A percentile compares a stretch with the other conserved stretches of the same genome.
Conservation (phyloP, 2,329 filamentous ascomycete genomes). For the Fusarium transvaalense region DNA sequence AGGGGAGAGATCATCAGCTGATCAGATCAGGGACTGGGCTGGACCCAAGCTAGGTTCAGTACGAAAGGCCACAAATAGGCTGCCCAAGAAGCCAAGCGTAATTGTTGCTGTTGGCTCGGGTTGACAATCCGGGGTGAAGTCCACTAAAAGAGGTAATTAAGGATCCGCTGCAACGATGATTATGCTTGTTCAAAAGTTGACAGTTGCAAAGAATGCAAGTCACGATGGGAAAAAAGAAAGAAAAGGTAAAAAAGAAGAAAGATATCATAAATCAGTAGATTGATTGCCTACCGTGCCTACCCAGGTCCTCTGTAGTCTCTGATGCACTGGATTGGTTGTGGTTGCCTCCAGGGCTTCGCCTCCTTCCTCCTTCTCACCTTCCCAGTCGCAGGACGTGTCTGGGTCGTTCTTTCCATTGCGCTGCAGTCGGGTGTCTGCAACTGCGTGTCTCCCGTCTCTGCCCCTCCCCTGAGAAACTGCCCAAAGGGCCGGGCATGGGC, state of each 20-base stretch:
- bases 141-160: constrained; percentile 39
- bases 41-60: constrained; percentile 21
- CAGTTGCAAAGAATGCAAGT: constrained; percentile 3
- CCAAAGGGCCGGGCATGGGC: background rate
- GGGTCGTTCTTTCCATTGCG: constrained; percentile 2
- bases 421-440: constrained; percentile 4
- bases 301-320: background rate
- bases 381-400: constrained; percentile 4
- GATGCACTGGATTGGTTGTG: constrained; percentile 10
- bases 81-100: constrained; percentile 35
- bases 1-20: constrained; percentile 51
- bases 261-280: constrained; percentile 5
- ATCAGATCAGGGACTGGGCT: constrained; percentile 39
- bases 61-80: constrained; percentile 39
- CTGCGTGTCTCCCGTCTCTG: constrained; percentile 5
- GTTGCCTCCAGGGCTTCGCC: constrained; percentile 26
- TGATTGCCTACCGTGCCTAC: too few relatives aligned
- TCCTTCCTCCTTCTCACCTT: constrained; percentile 21
- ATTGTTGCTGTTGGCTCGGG: constrained; percentile 42
- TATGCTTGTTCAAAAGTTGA: constrained; percentile 6
- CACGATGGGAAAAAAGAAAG: constrained; percentile 2
- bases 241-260: background rate
- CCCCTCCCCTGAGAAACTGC: constrained; percentile 31
- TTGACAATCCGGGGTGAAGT: constrained; percentile 48
- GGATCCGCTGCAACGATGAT: constrained; percentile 40